phyloP scores from a whole-genome alignment of 106 monocot species.

The Xerophyta viscosa region DNA sequence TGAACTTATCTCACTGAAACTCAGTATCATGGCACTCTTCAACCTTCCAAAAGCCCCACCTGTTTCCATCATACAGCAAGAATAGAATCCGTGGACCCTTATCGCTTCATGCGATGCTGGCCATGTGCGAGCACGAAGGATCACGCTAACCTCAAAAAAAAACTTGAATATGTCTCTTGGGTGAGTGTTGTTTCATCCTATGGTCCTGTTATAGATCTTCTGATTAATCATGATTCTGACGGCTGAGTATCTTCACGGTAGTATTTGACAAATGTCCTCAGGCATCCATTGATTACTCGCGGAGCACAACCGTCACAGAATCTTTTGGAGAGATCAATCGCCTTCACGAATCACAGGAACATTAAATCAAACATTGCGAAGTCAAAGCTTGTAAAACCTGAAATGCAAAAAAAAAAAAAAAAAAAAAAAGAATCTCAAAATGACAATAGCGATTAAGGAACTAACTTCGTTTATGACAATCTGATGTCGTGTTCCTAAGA shows the following conservation, averaged over 20 bases:
- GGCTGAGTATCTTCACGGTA: conserved; percentile 12
- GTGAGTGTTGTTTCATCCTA: too few species aligned
- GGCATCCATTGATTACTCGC: conserved; percentile 82
- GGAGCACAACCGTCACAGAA: conserved; percentile 93
- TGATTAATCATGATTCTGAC: conserved; percentile 13
- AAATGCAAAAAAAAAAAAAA: not conserved
- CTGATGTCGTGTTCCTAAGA: conserved; percentile 58
- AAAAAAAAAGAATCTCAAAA: not conserved
- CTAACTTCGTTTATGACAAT: conserved; percentile 94
- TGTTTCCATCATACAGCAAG: too few species aligned
- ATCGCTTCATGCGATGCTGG: too few species aligned
- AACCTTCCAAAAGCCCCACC: too few species aligned
- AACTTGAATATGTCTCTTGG: too few species aligned
- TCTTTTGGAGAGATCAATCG: conserved; percentile 80
- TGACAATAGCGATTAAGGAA: not conserved
- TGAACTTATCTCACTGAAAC: too few species aligned
- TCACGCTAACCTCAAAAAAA: too few species aligned
- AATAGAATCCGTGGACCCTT: too few species aligned
- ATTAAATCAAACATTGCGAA: not conserved
- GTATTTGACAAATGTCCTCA: conserved; percentile 71
- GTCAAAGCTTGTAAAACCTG: too few species aligned
- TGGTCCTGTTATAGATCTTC: too few species aligned
- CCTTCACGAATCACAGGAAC: conserved; percentile 23
- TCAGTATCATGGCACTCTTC: too few species aligned
- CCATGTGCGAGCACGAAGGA: too few species aligned